phyloP scores from a whole-genome alignment of 2,329 filamentous ascomycete species.

The Fusarium sp. region DNA sequence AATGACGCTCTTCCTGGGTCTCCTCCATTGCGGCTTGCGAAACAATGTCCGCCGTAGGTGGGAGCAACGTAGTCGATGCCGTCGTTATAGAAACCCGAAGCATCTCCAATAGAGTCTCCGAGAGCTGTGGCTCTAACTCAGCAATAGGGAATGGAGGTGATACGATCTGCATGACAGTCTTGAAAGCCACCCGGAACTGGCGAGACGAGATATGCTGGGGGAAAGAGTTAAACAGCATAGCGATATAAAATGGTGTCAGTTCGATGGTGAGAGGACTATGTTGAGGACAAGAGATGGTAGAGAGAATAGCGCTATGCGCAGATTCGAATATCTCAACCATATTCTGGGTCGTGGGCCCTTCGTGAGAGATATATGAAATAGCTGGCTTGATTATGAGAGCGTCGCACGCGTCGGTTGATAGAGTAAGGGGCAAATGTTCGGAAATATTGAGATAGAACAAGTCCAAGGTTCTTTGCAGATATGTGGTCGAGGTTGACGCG shows the following conservation, averaged over 20 bases:
- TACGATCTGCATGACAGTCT: conserved; percentile 83
- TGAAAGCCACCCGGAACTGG: conserved; percentile 90
- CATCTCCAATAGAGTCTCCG: conserved; percentile 83
- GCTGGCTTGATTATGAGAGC: conserved; percentile 79
- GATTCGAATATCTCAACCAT: conserved; percentile 80
- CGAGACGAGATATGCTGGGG: conserved; percentile 80
- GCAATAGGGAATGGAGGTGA: conserved; percentile 82
- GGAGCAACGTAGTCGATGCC: conserved; percentile 59
- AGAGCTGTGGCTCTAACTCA: conserved; percentile 78
- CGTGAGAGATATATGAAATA: conserved; percentile 73
- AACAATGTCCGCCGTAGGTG: conserved; percentile 53
- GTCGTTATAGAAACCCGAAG: conserved; percentile 69
- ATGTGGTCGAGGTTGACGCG: conserved; percentile 38
- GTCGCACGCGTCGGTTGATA: conserved; percentile 76
- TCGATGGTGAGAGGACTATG: conserved; percentile 76
- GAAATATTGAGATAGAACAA: conserved; percentile 89
- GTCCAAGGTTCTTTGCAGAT: conserved; percentile 77
- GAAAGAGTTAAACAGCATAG: conserved; percentile 82
- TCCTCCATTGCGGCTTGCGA: conserved; percentile 46
- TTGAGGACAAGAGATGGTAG: conserved; percentile 82
- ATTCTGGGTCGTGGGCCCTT: conserved; percentile 56
- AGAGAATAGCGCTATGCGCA: conserved; percentile 83
- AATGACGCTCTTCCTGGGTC: conserved; percentile 58
- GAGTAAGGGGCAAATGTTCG: conserved; percentile 80
- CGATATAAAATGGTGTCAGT: conserved; percentile 84